A percentile compares a stretch with the other conserved stretches of the same genome.
These are phyloP conservation scores for Diaporthe citriasiana DNA, from an alignment of 2,329 filamentous ascomycete genomes.

Conservation along the genomic window DNA sequence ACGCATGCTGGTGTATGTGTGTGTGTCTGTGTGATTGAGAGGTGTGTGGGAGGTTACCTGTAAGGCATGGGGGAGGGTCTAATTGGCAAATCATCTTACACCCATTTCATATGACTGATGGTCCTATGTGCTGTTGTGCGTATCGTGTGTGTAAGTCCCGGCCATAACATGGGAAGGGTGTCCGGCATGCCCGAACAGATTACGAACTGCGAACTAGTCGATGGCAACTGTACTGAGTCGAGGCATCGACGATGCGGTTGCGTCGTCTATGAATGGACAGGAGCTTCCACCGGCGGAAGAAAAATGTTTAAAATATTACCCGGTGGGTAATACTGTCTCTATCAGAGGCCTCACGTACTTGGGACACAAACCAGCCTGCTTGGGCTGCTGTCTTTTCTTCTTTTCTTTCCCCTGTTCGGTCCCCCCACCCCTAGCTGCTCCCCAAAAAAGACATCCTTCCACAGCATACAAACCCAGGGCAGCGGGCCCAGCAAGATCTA, in stretches of 20 bases:
- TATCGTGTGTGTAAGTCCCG: not conserved
- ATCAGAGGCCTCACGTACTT: not conserved
- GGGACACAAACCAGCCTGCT: not conserved
- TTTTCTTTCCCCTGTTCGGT: not conserved
- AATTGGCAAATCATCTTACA: constrained; percentile 42
- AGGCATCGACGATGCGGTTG: constrained; percentile 9
- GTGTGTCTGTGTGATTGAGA: not conserved
- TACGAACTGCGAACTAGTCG: constrained; percentile 18
- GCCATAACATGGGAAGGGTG: constrained; percentile 5
- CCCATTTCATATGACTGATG: constrained; percentile 29
- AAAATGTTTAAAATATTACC: not conserved
- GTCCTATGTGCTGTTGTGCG: not conserved
- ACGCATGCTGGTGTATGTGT: not conserved
- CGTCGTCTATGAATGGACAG: not conserved
- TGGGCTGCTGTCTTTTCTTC: not conserved
- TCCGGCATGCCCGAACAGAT: constrained; percentile 13
- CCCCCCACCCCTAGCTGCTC: no score
- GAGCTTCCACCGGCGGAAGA: not conserved
- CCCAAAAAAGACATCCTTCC: not conserved
- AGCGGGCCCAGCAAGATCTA: constrained; percentile 17
- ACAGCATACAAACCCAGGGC: constrained; percentile 6
- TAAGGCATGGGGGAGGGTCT: not conserved
- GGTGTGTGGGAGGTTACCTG: constrained; percentile 10
- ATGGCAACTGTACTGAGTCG: constrained; percentile 26
- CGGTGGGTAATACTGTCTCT: not conserved